These are phyloP conservation scores for Sporothrix mexicana DNA, from an alignment of 2,329 filamentous ascomycete species.

Conservation along the genomic window DNA sequence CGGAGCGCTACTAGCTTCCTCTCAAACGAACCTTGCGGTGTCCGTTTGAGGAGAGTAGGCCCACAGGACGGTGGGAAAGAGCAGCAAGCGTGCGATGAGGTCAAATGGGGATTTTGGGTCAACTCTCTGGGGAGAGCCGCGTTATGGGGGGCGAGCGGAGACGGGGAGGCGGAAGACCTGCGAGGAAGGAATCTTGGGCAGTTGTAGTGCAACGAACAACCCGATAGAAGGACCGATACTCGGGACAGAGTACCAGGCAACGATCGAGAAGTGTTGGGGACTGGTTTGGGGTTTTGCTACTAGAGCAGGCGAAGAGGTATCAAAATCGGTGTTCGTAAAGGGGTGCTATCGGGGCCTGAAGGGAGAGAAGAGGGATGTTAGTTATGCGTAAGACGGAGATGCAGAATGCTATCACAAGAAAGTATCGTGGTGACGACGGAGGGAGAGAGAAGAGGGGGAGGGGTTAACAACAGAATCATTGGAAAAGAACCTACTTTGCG, in stretches of 20 bases:
- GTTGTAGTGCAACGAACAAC: slow-evolving; percentile 43
- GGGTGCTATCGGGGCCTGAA: slow-evolving; percentile 67
- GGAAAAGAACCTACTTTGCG: slow-evolving; percentile 73
- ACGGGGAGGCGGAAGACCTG: slow-evolving; percentile 83
- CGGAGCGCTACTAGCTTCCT: slow-evolving; percentile 98
- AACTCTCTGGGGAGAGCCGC: slow-evolving; percentile 67
- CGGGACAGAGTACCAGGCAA: slow-evolving; percentile 56
- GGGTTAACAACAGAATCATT: neutral
- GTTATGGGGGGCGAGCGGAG: slow-evolving; percentile 91
- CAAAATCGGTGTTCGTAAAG: slow-evolving; percentile 41
- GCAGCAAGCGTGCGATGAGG: slow-evolving; percentile 63
- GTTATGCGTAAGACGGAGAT: neutral
- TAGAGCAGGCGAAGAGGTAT: neutral
- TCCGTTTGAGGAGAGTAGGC: slow-evolving; percentile 96
- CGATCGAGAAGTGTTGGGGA: slow-evolving; percentile 66
- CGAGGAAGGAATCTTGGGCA: slow-evolving; percentile 86
- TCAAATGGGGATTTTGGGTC: slow-evolving; percentile 52
- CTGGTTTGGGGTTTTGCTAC: slow-evolving; percentile 38
- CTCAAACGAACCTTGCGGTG: slow-evolving; percentile 95
- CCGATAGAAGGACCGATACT: slow-evolving; percentile 68
- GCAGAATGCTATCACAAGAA: neutral
- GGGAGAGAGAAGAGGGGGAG: slow-evolving; percentile 17
- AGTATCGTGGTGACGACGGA: neutral
- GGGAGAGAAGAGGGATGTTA: neutral
- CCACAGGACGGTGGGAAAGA: slow-evolving; percentile 86